Conservation (phyloP, 805 yeast genomes). For the Kluyveromyces starmeri region DNA sequence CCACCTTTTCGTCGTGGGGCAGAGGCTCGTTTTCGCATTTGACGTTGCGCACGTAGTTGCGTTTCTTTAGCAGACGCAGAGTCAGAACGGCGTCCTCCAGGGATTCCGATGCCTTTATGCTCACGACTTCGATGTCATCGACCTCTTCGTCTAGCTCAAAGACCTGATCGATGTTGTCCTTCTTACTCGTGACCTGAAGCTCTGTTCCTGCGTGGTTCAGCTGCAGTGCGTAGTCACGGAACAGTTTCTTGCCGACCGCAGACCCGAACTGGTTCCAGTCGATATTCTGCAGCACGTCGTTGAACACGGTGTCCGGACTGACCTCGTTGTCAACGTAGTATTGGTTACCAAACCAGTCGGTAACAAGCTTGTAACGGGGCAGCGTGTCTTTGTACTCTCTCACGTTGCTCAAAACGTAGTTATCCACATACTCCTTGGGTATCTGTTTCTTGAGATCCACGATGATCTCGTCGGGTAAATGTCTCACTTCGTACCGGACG, state of each 20-base stretch:
- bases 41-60: neutral
- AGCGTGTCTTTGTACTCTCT: constrained; percentile 10
- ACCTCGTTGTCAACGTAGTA: constrained; percentile 24
- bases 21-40: too few relatives aligned
- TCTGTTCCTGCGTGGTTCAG: constrained; percentile 20
- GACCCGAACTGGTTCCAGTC: constrained; percentile 15
- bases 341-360: constrained; percentile 24
- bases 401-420: constrained; percentile 12
- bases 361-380: constrained; percentile 19
- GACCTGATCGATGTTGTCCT: constrained; percentile 15
- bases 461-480: constrained; percentile 11
- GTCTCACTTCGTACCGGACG: constrained; percentile 11
- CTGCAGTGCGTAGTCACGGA: constrained; percentile 23
- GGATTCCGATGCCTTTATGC: constrained; percentile 6
- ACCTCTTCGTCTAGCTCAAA: constrained; percentile 15
- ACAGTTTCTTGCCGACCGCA: constrained; percentile 18
- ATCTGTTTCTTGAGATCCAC: constrained; percentile 16
- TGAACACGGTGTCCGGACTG: constrained; percentile 14
- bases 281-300: constrained; percentile 14
- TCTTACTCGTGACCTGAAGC: constrained; percentile 15
- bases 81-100: neutral
- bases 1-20: too few relatives aligned
- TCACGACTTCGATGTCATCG: constrained; percentile 18
- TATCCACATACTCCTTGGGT: constrained; percentile 13
- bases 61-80: constrained; percentile 2